Evolutionary conservation across 176 grass and related monocot species (phyloP), one percentile per base, ranked within the genome.

Genomic region (Cenchrus purpureus): DNA sequence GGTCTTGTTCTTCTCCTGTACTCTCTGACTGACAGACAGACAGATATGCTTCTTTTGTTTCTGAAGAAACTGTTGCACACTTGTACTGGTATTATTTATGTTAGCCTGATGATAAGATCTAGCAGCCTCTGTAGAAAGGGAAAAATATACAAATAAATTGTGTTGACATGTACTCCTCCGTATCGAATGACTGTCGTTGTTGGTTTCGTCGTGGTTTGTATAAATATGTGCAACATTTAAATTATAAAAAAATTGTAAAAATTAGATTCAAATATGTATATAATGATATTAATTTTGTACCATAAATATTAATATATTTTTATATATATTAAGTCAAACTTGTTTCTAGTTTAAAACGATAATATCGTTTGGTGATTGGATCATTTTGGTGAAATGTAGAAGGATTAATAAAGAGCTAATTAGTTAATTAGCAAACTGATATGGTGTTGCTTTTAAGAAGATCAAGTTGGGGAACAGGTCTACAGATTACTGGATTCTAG

Each of bases 371-470:
- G 42, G 85, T 55, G 77, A 58, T 20, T 45, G 2, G 53, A 57
- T 80, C 51, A 68, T 76, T 68, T 76, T 14, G 7, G 49, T 73
- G 25, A 84, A 12, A 51, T 15, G 8, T 59, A 59, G 52, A 29
- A 71, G 19, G 49, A 84, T 83, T 68, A 85, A 63, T 46, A 50
- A 74, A 78, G 32, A 25, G 28, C 61, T 45, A 25, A 61, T 5
- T 46, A 25, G 43, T 77, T 45, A 25, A 77, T 15, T 71, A 48
- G 7, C 29, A 63, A 63, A 8, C 22, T 82, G 67, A 60, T 56
- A 15, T 46, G 77, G 10, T 69, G 68, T 28, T 79, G 74, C 84
- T 90, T 87, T 76, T 61, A 63, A 90, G 84, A 79, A 79, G 75
- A 75, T 87, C 68, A 28, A 78, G 80, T 28, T 65, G 78, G 83